Evolutionary conservation across 1,284 basidiomycete species (phyloP), one percentile per base, ranked within the genome.

Genomic region (Clitocybe nebularis): DNA sequence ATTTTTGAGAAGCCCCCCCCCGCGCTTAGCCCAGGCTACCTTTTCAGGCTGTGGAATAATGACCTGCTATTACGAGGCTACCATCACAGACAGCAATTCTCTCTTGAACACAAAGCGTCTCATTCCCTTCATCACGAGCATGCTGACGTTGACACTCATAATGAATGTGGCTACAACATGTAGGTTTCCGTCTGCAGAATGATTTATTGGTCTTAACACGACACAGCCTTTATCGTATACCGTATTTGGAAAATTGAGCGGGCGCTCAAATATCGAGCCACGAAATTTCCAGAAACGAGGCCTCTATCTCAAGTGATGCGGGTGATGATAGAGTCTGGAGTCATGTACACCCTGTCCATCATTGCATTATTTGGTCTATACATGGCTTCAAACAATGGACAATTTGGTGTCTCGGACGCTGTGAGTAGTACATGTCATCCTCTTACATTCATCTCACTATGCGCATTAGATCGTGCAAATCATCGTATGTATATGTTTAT

Each of bases 251-350:
- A 44, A 4, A 57, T 65, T 29, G 51, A 59, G 25, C 38, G 43
- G 14, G 41, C 49, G 17, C 42, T 58, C 25, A 55, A 46, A 42
- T 49, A 52, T 17, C 50, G 50, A 17, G 46, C 49, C 6, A 47
- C 49, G 19, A 21, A 45, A 17, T 41, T 45, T 4, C 37, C 43
- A 1, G 48, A 56, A 23, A 54, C 22, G 24, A 25, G 52, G 4
- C 61, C 59, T n/a, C 52, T 60, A n/a, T 55, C 47, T 7, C 53
- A 53, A 22, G 56, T 62, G 3, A 55, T 66, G 35, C 45, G 62
- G 8, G 52, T 68, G 10, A 47, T 70, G 34, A 58, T 69, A 29
- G 67, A 69, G 48, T 69, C 65, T 6, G 68, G 65, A 2, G 42
- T 67, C 9, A 53, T 70, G 39, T 68, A 70, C 36, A 68, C 68